These are phyloP conservation scores for Lantana camara DNA, from an alignment of 257 asterid species.

Conservation along the genomic window DNA sequence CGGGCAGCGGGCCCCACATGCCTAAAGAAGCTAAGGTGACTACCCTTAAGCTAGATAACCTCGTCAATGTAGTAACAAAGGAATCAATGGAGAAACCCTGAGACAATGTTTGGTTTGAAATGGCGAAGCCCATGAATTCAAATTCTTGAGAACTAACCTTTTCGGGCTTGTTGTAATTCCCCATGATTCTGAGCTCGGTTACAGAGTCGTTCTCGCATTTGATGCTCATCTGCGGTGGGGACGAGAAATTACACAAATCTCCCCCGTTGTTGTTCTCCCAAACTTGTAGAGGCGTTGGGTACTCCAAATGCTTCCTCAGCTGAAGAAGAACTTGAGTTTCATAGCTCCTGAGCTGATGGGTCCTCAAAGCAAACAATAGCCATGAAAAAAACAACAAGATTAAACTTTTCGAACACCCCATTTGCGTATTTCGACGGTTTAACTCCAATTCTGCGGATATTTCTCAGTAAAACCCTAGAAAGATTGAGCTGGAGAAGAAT, in stretches of 20 bases:
- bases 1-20: slow-evolving; percentile 89
- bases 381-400: slow-evolving; percentile 45
- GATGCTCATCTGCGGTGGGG: slow-evolving; percentile 68
- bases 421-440: slow-evolving; percentile 20
- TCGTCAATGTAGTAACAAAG: slow-evolving; percentile 80
- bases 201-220: slow-evolving; percentile 68
- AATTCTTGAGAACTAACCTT: slow-evolving; percentile 37
- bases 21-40: slow-evolving; percentile 82
- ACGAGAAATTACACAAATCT: slow-evolving; percentile 60
- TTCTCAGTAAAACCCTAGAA: slow-evolving; percentile 33
- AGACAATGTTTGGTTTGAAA: slow-evolving; percentile 69
- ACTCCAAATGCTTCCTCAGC: slow-evolving; percentile 84
- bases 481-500: slow-evolving; percentile 17
- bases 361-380: slow-evolving; percentile 45
- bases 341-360: slow-evolving; percentile 62
- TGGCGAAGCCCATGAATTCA: slow-evolving; percentile 63
- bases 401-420: slow-evolving; percentile 44
- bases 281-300: slow-evolving; percentile 51
- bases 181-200: slow-evolving; percentile 80
- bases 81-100: slow-evolving; percentile 76
- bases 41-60: slow-evolving; percentile 72
- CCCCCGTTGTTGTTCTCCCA: slow-evolving; percentile 65
- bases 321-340: slow-evolving; percentile 82
- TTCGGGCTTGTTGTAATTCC: slow-evolving; percentile 47
- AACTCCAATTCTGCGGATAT: slow-evolving; percentile 19